Evolutionary conservation across 164 flowering plant genomes (phyloP).

Genomic region (Stephania japonica): DNA sequence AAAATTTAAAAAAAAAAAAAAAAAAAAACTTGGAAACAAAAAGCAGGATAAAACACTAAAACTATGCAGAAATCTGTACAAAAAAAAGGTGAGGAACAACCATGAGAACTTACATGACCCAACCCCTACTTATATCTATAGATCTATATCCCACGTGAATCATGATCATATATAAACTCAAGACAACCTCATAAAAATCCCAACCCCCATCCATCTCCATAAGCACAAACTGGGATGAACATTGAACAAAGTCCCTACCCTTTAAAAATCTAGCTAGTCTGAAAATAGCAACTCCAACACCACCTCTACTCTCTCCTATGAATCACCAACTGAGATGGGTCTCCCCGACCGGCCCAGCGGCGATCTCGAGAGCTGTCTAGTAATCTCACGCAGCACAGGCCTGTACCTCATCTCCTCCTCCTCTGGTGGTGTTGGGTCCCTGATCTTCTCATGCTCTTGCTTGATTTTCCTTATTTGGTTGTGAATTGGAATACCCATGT

Average conservation of each 20-base stretch:
- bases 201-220: neutral
- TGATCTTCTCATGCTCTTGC: constrained; percentile 52
- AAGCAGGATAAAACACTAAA: neutral
- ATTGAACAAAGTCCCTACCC: neutral
- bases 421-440: constrained; percentile 31
- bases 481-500: constrained; percentile 41
- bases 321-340: constrained; percentile 47
- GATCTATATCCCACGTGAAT: neutral
- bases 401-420: constrained; percentile 23
- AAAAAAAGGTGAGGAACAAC: neutral
- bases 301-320: neutral
- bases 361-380: constrained; percentile 46
- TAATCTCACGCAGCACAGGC: constrained; percentile 33
- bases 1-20: neutral
- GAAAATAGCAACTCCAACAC: neutral
- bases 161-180: neutral
- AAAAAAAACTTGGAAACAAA: neutral
- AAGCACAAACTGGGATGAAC: neutral
- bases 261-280: neutral
- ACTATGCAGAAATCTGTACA: neutral
- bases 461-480: constrained; percentile 68
- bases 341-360: constrained; percentile 52
- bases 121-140: neutral
- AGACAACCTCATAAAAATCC: neutral
- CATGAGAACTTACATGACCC: neutral